Evolutionary conservation across 352 stramenopile genomes (phyloP), one percentile per base, ranked within the genome.

Genomic region (Nothophytophthora sp.): DNA sequence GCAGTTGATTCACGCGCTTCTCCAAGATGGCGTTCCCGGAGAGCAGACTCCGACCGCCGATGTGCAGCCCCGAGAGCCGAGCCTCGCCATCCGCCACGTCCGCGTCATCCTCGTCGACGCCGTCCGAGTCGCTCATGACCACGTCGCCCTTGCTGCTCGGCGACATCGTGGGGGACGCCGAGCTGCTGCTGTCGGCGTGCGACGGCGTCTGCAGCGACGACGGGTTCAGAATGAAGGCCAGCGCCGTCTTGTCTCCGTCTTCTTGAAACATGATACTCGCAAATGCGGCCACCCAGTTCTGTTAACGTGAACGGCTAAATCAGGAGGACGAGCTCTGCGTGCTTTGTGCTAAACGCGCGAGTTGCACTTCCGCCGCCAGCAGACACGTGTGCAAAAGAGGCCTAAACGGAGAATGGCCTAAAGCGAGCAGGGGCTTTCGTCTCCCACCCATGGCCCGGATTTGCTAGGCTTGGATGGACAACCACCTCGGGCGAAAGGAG

Each of bases 161-260:
- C 10, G 78, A 87, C 23, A 84, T 63, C 24, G 65, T 77, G 12
- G 66, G 64, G n/a, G 63, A 70, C 34, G 58, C 28, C 20, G 53
- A 66, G 19, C 51, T 28, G 49, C 50, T 64, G 44, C 50, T 52
- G 36, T 35, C 55, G 27, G 35, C 50, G 40, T 41, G 50, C 11
- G 30, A 50, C 4, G 32, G 35, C 13, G 47, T 55, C 38, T 53
- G 56, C 41, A 56, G 55, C 29, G 62, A 57, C 13, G 68, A 72
- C 25, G 79, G 79, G 64, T 88, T 90, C 30, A 90, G 63, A 50
- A 90, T 90, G 72, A 86, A 90, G 27, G 79, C 76, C 20, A 90
- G 51, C 41, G 75, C 71, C 23, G 67, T 59, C 51, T 89, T 89
- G 63, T 70, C 70, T 39, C 67, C 60, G 43, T 88, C 67, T 38